Evolutionary conservation across 129 eudicot species (phyloP), one percentile per base, ranked within the genome.

Genomic region (Tagetes patula): DNA sequence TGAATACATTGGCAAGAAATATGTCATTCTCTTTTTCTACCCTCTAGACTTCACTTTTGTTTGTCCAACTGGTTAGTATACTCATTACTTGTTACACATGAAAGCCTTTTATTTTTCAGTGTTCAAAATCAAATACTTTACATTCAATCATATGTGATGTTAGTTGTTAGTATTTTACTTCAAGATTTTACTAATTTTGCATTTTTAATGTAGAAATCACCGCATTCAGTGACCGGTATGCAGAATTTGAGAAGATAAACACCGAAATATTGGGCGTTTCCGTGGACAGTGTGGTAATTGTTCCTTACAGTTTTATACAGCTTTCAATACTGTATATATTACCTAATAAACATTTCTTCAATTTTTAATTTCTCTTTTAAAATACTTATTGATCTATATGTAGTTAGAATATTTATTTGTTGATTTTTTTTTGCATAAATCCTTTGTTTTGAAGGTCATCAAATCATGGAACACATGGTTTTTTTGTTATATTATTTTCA

Each of bases 31-130:
- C 75, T 93, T 93, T 77, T 93, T 93, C 92, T 93, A 93, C 72
- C 98, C 98, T 52, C 70, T 93, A 81, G 98, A 93, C 73, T 93
- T 93, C 83, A 93, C 98, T 27, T 93, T 93, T 81, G 98, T 93
- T 73, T 93, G 98, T 67, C 98, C 98, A 10, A 93, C 98, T 5
- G 98, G 98, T 87, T 55, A 82, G 81, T 69, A 59, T 20, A 56
- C 34, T 38, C 38, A 50, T 14, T 37, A 13, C 30, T 45, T 55
- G 42, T 43, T 38, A n/a, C 52, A 20, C 59, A 58, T 36, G 33
- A 47, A 2, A 34, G 30, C 31, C 38, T 46, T 41, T 12, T 76
- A 36, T 53, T 1, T 5, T 53, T 53, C 4, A 2, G 4, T 53
- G 8, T n/a, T 70, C 4, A 27, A 20, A 20, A 20, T 20, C 27